Evolutionary conservation across 176 grass and related monocot species (phyloP), one percentile per base, ranked within the genome.

Genomic region (Cymbopogon citratus): DNA sequence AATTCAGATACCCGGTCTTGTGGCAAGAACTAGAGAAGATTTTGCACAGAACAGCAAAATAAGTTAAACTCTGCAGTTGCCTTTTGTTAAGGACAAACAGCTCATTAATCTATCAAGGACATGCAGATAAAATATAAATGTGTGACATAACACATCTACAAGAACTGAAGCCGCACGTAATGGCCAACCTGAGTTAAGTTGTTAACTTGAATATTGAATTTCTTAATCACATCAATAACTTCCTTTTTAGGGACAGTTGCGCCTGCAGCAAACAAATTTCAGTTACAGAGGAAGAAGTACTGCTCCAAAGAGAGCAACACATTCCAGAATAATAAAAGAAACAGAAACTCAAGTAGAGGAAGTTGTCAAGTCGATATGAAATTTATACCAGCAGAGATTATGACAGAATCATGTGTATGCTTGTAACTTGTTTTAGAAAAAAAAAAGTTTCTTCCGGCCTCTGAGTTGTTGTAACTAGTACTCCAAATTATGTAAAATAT

Each of bases 1-100:
- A 97, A 97, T 75, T 97, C 95, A 29, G 88, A 94, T 1, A 97
- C 95, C 15, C 95, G 80, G 24, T 97, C 95, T 92, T 97, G 92
- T 0, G 95, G 92, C 73, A 98, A 69, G 69, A 98, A 98, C 95
- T 98, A 89, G 27, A 79, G 73, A 24, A 73, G 38, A 49, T 78
- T 81, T 34, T 52, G 21, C 14, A 62, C 5, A 88, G 24, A 77
- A 69, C 0, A 69, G 18, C 36, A 66, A 69, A 85, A 73, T 66
- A 41, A 85, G 77, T 9, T 77, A 73, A 19, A 75, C 6, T 43
- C 60, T 3, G 11, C n/a, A 66, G 11, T 49, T 12, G 14, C 64
- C 64, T 73, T 31, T 27, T 71, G 48, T 60, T 19, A 43, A 39
- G 18, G 9, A 71, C 28, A 71, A 43, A 40, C 18, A 9, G 12